These are phyloP conservation scores for Tulasnella sp. DNA, from an alignment of 768 basidiomycete genomes.

Conservation along the genomic window DNA sequence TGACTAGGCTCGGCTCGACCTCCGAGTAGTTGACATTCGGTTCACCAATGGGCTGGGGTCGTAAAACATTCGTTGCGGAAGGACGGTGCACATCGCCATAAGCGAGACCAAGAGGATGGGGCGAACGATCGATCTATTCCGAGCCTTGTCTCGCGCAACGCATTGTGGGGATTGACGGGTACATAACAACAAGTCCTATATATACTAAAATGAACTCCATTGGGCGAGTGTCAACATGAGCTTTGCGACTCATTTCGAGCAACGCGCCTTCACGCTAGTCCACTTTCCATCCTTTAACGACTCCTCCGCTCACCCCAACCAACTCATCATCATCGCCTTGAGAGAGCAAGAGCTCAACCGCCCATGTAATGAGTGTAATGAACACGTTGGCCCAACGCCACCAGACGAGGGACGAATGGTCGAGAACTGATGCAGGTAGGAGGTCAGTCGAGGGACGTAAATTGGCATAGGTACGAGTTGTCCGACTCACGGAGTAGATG, in stretches of 20 bases:
- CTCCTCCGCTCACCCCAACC: neutral
- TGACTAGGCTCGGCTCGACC: too few relatives aligned
- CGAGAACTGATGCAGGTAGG: slow-evolving; percentile 52
- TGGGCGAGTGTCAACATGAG: neutral
- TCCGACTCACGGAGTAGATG: slow-evolving; percentile 74
- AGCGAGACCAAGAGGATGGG: too few relatives aligned
- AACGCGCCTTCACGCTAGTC: neutral
- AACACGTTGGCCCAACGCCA: slow-evolving; percentile 91
- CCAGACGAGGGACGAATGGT: slow-evolving; percentile 89
- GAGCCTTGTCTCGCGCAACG: too few relatives aligned
- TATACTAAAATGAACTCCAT: neutral
- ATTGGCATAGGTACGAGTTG: too few relatives aligned
- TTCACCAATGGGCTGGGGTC: too few relatives aligned
- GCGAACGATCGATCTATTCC: too few relatives aligned
- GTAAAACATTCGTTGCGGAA: too few relatives aligned
- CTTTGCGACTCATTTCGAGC: neutral
- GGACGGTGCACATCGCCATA: too few relatives aligned
- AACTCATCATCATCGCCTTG: slow-evolving; percentile 53
- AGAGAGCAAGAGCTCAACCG: slow-evolving; percentile 73
- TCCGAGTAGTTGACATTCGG: too few relatives aligned
- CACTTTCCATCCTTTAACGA: slow-evolving; percentile 16
- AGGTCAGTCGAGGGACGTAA: too few relatives aligned
- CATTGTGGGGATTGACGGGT: too few relatives aligned
- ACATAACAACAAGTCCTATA: too few relatives aligned
- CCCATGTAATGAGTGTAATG: slow-evolving; percentile 79